Conservation (phyloP, 2,329 filamentous ascomycete species). For the Epichloe uncinata region DNA sequence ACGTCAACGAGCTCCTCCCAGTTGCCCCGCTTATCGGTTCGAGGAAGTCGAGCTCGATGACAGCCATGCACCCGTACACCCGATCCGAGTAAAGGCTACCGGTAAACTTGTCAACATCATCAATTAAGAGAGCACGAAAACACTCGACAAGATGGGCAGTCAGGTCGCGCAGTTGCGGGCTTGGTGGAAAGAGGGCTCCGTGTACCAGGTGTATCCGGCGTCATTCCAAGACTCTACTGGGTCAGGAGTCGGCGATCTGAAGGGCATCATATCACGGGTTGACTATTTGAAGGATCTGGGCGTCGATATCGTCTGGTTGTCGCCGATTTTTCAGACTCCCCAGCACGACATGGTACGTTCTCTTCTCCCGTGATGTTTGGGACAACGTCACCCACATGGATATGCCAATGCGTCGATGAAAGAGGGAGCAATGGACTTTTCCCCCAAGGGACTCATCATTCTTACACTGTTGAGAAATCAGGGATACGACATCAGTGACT, state of each 20-base stretch:
- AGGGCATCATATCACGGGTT: conserved; percentile 41
- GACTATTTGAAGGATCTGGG: conserved; percentile 43
- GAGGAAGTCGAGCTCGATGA: not conserved
- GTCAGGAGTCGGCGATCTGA: conserved; percentile 42
- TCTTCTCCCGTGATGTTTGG: not conserved
- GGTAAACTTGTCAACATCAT: not conserved
- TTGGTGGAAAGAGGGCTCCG: conserved; percentile 49
- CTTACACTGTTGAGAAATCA: conserved; percentile 8
- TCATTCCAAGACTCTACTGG: conserved; percentile 46
- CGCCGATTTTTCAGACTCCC: conserved; percentile 35
- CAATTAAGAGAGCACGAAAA: not conserved
- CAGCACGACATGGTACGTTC: conserved; percentile 46
- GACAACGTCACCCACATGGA: not conserved
- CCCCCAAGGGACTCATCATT: not conserved
- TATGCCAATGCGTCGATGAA: not conserved
- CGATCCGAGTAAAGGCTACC: not conserved
- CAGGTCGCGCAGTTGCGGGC: conserved; percentile 14
- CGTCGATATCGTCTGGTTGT: conserved; percentile 44
- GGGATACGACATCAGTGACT: conserved; percentile 60
- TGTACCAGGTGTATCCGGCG: conserved; percentile 51
- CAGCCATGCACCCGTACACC: too few relatives aligned
- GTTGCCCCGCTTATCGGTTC: not conserved
- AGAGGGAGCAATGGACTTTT: not conserved
- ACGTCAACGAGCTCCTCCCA: not conserved
- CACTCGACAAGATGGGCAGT: conserved; percentile 12